Evolutionary conservation across 257 asterid genomes (phyloP).

Genomic region (Orobanche coerulescens): DNA sequence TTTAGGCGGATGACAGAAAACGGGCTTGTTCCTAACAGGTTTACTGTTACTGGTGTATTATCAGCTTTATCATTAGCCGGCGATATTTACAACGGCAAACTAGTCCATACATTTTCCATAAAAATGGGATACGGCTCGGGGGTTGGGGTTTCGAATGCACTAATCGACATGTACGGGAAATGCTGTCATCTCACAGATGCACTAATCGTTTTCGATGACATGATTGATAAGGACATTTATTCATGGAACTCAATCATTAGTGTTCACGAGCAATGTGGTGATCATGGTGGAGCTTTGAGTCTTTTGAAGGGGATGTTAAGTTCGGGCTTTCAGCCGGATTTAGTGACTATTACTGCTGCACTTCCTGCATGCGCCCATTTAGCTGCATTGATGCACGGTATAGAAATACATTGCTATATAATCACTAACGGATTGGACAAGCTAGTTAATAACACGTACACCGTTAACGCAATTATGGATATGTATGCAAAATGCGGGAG

Average conservation of each 20-base stretch:
- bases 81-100: slow-evolving; percentile 43
- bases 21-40: slow-evolving; percentile 44
- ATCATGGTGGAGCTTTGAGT: slow-evolving; percentile 53
- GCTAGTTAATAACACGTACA: slow-evolving; percentile 22
- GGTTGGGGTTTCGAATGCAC: slow-evolving; percentile 50
- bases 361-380: slow-evolving; percentile 70
- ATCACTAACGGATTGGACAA: slow-evolving; percentile 35
- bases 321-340: slow-evolving; percentile 53
- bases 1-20: slow-evolving; percentile 51
- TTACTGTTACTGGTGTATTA: slow-evolving; percentile 55
- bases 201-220: slow-evolving; percentile 32
- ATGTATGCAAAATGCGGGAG: slow-evolving; percentile 89
- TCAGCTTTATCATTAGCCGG: slow-evolving; percentile 59
- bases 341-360: slow-evolving; percentile 57
- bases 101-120: slow-evolving; percentile 45
- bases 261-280: slow-evolving; percentile 69
- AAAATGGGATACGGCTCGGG: slow-evolving; percentile 46
- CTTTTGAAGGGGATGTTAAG: slow-evolving; percentile 49
- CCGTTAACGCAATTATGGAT: slow-evolving; percentile 67
- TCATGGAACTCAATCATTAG: slow-evolving; percentile 84
- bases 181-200: slow-evolving; percentile 53
- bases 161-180: slow-evolving; percentile 88
- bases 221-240: slow-evolving; percentile 61
- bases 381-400: slow-evolving; percentile 65
- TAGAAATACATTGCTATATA: slow-evolving; percentile 65